Conservation (phyloP, 106 monocot species). For the Ottelia alismoides region DNA sequence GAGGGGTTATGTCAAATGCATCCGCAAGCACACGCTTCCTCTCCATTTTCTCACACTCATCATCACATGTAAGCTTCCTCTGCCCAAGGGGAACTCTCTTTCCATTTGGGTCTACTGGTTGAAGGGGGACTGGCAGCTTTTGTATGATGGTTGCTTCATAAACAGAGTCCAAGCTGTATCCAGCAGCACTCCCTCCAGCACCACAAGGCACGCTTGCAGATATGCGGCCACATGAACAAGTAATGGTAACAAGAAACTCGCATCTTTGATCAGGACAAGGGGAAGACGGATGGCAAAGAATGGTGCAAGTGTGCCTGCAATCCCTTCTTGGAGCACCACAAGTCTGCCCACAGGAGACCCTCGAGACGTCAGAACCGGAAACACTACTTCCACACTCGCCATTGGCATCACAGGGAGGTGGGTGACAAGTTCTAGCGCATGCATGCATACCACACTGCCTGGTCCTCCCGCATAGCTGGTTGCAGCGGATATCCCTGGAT, state of each 20-base stretch:
- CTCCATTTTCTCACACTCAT: slow-evolving; percentile 78
- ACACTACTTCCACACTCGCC: slow-evolving; percentile 7
- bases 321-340: slow-evolving; percentile 94
- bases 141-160: slow-evolving; percentile 45
- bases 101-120: slow-evolving; percentile 40
- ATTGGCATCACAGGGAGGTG: slow-evolving; percentile 69
- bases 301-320: slow-evolving; percentile 80
- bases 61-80: slow-evolving; percentile 83
- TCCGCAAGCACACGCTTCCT: slow-evolving; percentile 76
- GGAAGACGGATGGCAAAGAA: slow-evolving; percentile 68
- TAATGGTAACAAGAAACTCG: slow-evolving; percentile 57
- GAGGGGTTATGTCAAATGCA: slow-evolving; percentile 66
- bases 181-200: slow-evolving; percentile 28
- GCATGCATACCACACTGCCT: slow-evolving; percentile 87
- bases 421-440: slow-evolving; percentile 68
- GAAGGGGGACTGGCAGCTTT: slow-evolving; percentile 53
- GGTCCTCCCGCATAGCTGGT: slow-evolving; percentile 91
- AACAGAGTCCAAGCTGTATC: too few relatives aligned
- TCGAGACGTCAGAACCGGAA: too few relatives aligned
- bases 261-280: slow-evolving; percentile 75
- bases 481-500: slow-evolving; percentile 86
- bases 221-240: slow-evolving; percentile 82
- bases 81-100: slow-evolving; percentile 60
- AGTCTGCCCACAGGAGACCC: slow-evolving; percentile 67
- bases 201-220: slow-evolving; percentile 64